Evolutionary conservation across 331 rosid species (phyloP).

Genomic region (Spiraea crenata): DNA sequence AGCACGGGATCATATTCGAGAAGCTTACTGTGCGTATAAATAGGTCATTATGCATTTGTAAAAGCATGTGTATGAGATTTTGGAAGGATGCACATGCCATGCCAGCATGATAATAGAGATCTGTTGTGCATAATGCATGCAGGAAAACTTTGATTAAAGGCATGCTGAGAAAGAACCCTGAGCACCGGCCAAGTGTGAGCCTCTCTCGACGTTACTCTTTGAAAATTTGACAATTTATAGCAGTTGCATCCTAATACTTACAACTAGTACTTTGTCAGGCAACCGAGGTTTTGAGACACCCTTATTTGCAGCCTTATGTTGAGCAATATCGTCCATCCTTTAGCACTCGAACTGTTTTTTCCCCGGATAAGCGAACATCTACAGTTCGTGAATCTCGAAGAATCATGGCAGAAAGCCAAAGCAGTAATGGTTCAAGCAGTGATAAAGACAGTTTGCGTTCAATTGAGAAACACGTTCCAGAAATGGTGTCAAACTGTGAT

Average conservation of each 20-base stretch:
- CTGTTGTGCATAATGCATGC: constrained; percentile 28
- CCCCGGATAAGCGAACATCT: constrained; percentile 62
- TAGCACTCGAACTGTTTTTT: constrained; percentile 44
- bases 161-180: constrained; percentile 95
- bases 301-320: constrained; percentile 90
- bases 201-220: constrained; percentile 10
- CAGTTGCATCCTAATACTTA: constrained; percentile 22
- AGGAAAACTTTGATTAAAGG: constrained; percentile 96
- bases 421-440: constrained; percentile 77
- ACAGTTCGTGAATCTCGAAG: constrained; percentile 43
- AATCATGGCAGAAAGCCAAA: constrained; percentile 88
- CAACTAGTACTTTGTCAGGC: constrained; percentile 59
- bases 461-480: constrained; percentile 56
- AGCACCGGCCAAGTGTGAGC: constrained; percentile 94
- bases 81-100: background rate
- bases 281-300: constrained; percentile 89
- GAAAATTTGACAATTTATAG: constrained; percentile 1
- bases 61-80: background rate
- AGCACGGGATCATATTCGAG: too few species aligned
- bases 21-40: too few species aligned
- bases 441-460: constrained; percentile 81
- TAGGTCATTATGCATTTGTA: too few species aligned
- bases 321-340: constrained; percentile 76
- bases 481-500: constrained; percentile 32
- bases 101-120: background rate